phyloP scores from a whole-genome alignment of 2,329 filamentous ascomycete species.

The Colletotrichum falcatum region DNA sequence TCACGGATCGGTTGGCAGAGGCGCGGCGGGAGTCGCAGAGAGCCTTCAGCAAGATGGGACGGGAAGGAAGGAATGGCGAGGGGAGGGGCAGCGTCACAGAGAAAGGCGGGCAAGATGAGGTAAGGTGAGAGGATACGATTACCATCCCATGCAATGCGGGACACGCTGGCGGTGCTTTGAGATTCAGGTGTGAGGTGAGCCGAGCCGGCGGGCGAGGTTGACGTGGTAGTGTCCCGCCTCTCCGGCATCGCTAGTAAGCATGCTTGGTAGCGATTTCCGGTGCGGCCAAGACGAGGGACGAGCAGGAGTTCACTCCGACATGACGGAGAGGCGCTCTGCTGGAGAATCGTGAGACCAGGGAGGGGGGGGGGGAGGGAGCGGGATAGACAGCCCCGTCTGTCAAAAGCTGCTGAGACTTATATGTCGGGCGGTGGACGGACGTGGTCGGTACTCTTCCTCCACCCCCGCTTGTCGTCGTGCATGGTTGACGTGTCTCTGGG shows the following conservation, averaged over 20 bases:
- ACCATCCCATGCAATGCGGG: constrained; percentile 40
- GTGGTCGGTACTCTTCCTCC: constrained; percentile 11
- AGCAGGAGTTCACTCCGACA: not conserved
- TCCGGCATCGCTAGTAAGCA: not conserved
- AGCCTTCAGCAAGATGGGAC: not conserved
- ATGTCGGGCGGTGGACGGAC: not conserved
- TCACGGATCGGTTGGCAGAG: not conserved
- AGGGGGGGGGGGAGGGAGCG: not conserved
- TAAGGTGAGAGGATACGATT: constrained; percentile 2
- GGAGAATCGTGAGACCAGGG: not conserved
- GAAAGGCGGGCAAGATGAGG: not conserved
- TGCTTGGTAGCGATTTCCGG: not conserved
- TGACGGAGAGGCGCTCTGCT: not conserved
- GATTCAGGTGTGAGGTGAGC: not conserved
- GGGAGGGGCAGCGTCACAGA: not conserved
- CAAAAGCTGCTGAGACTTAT: not conserved
- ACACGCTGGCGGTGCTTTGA: constrained; percentile 38
- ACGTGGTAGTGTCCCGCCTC: constrained; percentile 23
- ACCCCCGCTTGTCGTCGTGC: constrained; percentile 8
- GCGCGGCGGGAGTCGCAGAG: not conserved
- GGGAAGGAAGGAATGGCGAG: not conserved
- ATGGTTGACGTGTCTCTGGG: constrained; percentile 39
- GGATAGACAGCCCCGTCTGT: not conserved
- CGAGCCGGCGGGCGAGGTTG: not conserved
- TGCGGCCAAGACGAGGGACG: not conserved